A percentile compares a stretch with the other conserved stretches of the same genome.
phyloP scores from a whole-genome alignment of 305 asterid genomes.

The Nicotiana rustica region DNA sequence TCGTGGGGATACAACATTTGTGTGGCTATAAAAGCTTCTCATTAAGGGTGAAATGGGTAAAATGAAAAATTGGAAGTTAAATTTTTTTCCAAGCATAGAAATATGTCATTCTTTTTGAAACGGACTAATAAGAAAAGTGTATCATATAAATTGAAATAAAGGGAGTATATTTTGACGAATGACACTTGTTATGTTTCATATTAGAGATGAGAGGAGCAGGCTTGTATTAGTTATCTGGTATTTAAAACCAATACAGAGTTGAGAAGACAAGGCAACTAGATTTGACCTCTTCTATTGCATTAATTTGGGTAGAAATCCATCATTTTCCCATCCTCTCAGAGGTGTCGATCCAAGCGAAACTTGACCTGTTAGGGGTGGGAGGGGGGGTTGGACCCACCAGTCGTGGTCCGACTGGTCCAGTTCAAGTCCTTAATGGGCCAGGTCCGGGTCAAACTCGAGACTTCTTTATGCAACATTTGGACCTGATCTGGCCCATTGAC shows the following conservation, averaged over 20 bases:
- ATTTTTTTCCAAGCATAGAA: no score
- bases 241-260: neutral
- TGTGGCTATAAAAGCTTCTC: no score
- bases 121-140: no score
- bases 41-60: no score
- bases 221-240: neutral
- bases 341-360: neutral
- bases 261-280: slow-evolving; percentile 1
- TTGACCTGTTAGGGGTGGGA: neutral
- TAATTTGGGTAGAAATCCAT: slow-evolving; percentile 20
- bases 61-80: no score
- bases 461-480: neutral
- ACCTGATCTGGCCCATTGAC: neutral
- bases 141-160: no score
- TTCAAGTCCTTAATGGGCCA: neutral
- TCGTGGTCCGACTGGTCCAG: neutral
- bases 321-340: neutral
- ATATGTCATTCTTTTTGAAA: no score
- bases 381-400: neutral
- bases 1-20: no score
- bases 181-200: slow-evolving; percentile 4
- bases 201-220: slow-evolving; percentile 19
- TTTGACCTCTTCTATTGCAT: slow-evolving; percentile 1
- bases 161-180: neutral
- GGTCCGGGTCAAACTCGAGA: neutral